Percentiles rank a stretch among this genome's conserved stretches.
Evolutionary conservation across 805 yeast species (phyloP).

Genomic region (Tetrapisispora namnaoensis): DNA sequence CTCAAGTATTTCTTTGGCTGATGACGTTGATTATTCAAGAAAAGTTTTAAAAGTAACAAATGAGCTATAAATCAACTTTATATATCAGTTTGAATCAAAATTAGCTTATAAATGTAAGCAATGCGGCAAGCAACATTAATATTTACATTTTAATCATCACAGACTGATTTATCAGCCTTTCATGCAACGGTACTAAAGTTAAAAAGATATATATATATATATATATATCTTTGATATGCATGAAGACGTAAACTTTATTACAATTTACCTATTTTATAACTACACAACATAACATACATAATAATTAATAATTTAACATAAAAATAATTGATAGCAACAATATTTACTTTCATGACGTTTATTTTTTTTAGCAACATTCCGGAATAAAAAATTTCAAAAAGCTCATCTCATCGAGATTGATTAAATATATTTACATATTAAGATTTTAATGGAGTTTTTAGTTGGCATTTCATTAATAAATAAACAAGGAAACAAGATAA

Average conservation of each 20-base stretch:
- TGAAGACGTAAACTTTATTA: too few species aligned
- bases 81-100: neutral
- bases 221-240: too few species aligned
- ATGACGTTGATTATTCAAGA: constrained; percentile 40
- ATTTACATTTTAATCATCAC: neutral
- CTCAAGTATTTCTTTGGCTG: constrained; percentile 32
- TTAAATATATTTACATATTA: too few species aligned
- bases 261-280: too few species aligned
- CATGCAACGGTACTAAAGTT: too few species aligned
- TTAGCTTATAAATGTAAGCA: neutral
- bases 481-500: neutral
- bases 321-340: too few species aligned
- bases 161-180: neutral
- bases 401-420: neutral
- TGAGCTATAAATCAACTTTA: constrained; percentile 3
- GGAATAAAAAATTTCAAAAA: neutral
- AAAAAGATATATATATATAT: too few species aligned
- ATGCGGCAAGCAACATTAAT: neutral
- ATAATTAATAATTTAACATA: too few species aligned
- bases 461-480: neutral
- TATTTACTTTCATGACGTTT: too few species aligned
- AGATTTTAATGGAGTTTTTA: neutral
- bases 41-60: constrained; percentile 39
- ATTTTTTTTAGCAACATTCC: neutral
- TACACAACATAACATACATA: too few species aligned